Conservation (phyloP, 2,329 filamentous ascomycete species). For the Capronia coronata region DNA sequence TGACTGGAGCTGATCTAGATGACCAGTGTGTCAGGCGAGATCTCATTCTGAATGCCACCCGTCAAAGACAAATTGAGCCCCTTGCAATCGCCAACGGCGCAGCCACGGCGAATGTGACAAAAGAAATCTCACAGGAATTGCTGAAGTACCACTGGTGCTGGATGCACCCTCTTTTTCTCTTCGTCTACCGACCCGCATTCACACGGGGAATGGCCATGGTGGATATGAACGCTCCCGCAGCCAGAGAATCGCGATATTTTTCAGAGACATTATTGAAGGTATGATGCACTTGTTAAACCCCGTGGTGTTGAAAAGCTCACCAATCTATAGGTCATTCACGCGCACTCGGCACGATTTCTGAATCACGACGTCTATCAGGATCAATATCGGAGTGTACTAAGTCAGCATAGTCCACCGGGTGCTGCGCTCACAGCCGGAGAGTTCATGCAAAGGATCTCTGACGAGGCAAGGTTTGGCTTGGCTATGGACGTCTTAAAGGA, state of each 20-base stretch:
- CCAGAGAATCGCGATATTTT: conserved; percentile 27
- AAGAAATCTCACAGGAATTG: conserved; percentile 27
- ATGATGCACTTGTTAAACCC: neutral
- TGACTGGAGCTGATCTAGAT: conserved; percentile 8
- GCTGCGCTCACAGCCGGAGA: conserved; percentile 15
- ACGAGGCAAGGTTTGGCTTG: conserved; percentile 28
- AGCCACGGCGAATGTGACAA: conserved; percentile 27
- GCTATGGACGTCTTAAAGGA: conserved; percentile 30
- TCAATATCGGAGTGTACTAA: conserved; percentile 15
- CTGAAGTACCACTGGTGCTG: conserved; percentile 31
- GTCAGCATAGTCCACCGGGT: conserved; percentile 11
- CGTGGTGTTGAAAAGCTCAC: neutral
- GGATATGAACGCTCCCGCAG: conserved; percentile 17
- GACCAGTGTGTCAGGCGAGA: conserved; percentile 22
- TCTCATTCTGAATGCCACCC: conserved; percentile 23
- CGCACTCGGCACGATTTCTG: conserved; percentile 25
- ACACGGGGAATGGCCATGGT: conserved; percentile 27
- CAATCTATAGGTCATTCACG: conserved; percentile 21
- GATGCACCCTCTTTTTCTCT: conserved; percentile 30
- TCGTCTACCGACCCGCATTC: conserved; percentile 31
- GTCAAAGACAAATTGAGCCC: conserved; percentile 25
- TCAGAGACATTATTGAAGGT: conserved; percentile 29
- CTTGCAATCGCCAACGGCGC: conserved; percentile 27
- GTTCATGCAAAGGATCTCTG: conserved; percentile 24
- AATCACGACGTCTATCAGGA: conserved; percentile 28